phyloP scores from a whole-genome alignment of 306 rosid genomes.

The Prosopis cineraria region DNA sequence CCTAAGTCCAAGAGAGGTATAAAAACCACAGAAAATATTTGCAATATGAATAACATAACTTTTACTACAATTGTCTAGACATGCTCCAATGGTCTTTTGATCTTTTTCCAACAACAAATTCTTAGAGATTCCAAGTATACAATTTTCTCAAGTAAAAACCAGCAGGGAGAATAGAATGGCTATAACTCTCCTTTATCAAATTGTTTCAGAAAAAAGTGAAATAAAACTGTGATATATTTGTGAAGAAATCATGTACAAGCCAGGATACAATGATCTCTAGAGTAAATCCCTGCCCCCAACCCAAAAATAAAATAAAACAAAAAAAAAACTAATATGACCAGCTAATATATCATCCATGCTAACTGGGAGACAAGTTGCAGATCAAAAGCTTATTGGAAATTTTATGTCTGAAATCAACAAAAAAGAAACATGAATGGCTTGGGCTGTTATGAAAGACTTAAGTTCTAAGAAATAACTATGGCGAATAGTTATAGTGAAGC shows the following conservation, averaged over 20 bases:
- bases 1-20: too few relatives aligned
- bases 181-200: not conserved
- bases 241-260: too few relatives aligned
- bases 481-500: constrained; percentile 14
- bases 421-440: not conserved
- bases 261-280: too few relatives aligned
- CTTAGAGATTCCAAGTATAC: not conserved
- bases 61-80: not conserved
- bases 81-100: not conserved
- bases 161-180: not conserved
- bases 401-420: not conserved
- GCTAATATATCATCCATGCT: not conserved
- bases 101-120: not conserved
- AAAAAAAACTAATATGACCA: not conserved
- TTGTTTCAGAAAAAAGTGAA: not conserved
- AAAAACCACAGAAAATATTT: too few relatives aligned
- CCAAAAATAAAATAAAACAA: not conserved
- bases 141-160: not conserved
- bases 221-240: too few relatives aligned
- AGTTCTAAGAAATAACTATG: not conserved
- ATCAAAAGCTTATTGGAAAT: not conserved
- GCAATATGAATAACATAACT: not conserved
- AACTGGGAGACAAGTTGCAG: not conserved
- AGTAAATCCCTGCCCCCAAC: too few relatives aligned
- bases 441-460: not conserved